A percentile compares a stretch with the other conserved stretches of the same genome.
Conservation (phyloP, 345 rosid species). For the Excoecaria cochinchinensis region DNA sequence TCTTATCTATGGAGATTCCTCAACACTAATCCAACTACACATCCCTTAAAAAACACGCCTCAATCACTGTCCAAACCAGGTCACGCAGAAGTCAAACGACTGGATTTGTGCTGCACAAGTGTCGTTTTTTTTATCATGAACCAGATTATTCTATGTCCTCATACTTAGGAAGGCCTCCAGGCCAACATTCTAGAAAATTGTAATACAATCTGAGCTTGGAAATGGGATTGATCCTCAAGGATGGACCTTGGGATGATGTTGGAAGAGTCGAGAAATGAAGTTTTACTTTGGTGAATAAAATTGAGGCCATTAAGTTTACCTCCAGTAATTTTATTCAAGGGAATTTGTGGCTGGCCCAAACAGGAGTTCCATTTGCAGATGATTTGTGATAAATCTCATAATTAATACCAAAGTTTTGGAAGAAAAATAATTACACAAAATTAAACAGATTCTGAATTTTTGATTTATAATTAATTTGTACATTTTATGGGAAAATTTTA, state of each 20-base stretch:
- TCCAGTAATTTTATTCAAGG: conserved; percentile 13
- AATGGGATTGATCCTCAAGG: conserved; percentile 12
- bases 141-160: not conserved
- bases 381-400: too few relatives aligned
- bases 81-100: conserved; percentile 8
- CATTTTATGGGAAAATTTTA: too few relatives aligned
- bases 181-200: conserved; percentile 1
- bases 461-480: too few relatives aligned
- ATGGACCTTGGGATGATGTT: conserved; percentile 2
- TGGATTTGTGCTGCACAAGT: conserved; percentile 19
- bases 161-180: conserved; percentile 11
- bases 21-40: not conserved
- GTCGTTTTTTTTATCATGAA: not conserved
- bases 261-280: not conserved
- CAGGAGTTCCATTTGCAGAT: conserved; percentile 4
- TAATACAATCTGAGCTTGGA: conserved; percentile 10
- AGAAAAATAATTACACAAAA: too few relatives aligned
- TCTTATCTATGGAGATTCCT: not conserved
- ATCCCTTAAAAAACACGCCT: not conserved
- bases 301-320: not conserved
- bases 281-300: not conserved
- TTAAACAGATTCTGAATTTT: too few relatives aligned
- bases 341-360: conserved; percentile 8
- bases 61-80: conserved; percentile 13
- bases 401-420: too few relatives aligned